Base-by-base conservation (phyloP, 495 filamentous ascomycete genomes). In the Neurospora sublineolata region DNA sequence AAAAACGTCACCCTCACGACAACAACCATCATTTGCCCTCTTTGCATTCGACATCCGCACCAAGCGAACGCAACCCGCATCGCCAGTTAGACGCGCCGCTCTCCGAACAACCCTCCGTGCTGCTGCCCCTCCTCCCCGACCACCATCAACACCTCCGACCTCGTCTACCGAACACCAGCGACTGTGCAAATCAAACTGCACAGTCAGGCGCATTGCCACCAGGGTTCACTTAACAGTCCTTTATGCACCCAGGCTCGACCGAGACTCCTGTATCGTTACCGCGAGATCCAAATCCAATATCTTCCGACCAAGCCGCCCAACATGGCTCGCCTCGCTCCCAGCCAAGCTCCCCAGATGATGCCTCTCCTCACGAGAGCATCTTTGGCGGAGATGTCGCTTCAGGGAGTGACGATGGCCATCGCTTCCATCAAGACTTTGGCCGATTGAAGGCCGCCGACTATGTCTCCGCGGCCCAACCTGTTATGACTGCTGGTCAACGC, bases 211-310 rank as follows among this genome's bases (percentile, higher is more conserved):
- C 70, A 74, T 41, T 71, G 69, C 70, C 72, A 72, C 75, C 77
- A 76, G 70, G 75, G 82, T 76, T 81, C 79, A 77, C 72, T 74
- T 73, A 82, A 81, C 80, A 80, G 52, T 79, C 83, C 83, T 97
- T 89, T 96, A 97, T 97, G 94, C 93, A 94, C 89, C 83, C 90
- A 88, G 90, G 91, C 88, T 85, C 86, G 77, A 82, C 85, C 80
- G 86, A 88, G 80, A 84, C 84, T 84, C 85, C 85, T 78, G 86
- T 64, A 30, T 64, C 52, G 0, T 1, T 36, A 64, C 52, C 52
- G 5, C 52, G 52, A 18, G 52, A 36, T 33, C 52, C 52, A 64
- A 18, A 64, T 64, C 23, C 27, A 64, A 64, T 64, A 64, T 33
- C 27, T 36, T 18, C 27, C 14, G 71, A 58, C 76, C 79, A 72